Percentiles rank a stretch among this genome's conserved stretches.
phyloP scores from a whole-genome alignment of 2,329 filamentous ascomycete genomes.

The Claviceps pusilla region DNA sequence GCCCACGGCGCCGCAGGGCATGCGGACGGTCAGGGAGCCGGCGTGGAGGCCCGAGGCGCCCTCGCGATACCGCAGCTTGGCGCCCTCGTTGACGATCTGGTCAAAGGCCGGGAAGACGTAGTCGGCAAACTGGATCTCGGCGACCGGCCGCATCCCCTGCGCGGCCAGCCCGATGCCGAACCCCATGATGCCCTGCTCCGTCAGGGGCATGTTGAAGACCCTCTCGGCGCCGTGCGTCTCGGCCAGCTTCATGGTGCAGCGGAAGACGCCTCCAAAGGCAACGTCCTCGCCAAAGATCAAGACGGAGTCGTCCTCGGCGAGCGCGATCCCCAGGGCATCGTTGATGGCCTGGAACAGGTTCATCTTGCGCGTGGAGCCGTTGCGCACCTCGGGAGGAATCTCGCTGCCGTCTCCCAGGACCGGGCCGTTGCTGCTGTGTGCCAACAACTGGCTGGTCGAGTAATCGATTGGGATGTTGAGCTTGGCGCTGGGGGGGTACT shows the following conservation, averaged over 20 bases:
- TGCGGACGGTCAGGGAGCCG: conserved; percentile 72
- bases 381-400: conserved; percentile 49
- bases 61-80: conserved; percentile 71
- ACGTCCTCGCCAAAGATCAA: conserved; percentile 94
- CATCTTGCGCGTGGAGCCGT: conserved; percentile 65
- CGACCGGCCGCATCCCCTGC: conserved; percentile 82
- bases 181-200: conserved; percentile 85
- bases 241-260: conserved; percentile 81
- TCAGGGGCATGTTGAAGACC: conserved; percentile 92
- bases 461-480: conserved; percentile 86
- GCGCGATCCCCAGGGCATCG: conserved; percentile 66
- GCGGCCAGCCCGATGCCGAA: conserved; percentile 84
- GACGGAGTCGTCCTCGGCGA: conserved; percentile 71
- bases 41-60: conserved; percentile 41
- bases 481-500: conserved; percentile 42
- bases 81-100: conserved; percentile 84
- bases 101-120: conserved; percentile 90
- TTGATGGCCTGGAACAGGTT: conserved; percentile 94
- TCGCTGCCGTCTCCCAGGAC: conserved; percentile 54
- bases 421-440: conserved; percentile 55
- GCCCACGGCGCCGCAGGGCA: conserved; percentile 81
- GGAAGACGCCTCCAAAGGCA: conserved; percentile 90
- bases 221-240: conserved; percentile 75
- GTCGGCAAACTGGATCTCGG: conserved; percentile 92
- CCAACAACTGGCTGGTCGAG: conserved; percentile 61